Base-by-base conservation (phyloP, 208 protist genomes). In the Trypanosoma platydactyli region DNA sequence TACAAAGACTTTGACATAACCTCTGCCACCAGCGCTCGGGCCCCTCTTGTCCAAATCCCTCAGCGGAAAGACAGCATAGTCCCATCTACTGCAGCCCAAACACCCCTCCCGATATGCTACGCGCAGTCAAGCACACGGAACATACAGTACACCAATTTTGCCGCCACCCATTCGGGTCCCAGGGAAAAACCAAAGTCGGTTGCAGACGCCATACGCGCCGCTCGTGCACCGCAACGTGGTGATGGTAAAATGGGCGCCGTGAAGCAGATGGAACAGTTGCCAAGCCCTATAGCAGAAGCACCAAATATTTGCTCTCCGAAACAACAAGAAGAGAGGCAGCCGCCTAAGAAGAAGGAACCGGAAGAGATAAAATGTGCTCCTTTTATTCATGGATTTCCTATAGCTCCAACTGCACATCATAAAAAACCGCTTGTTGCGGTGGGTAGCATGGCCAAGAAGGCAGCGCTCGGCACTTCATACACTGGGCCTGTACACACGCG, bases 101-200 rank as follows among this genome's bases (percentile, higher is more conserved):
- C 29, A 49, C 12, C n/a, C 25, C 35, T 38, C 40, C 29, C 56
- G 41, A 6, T 48, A 6, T 13, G 25, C 12, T 40, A 64, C 35
- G 57, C 51, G 11, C 56, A 63, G 29, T 33, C 57, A 16, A 30
- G 46, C n/a, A 44, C 41, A n/a, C 16, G 54, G n/a, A 53, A 45
- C 35, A 71, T 75, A 56, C 74, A 71, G 46, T 80, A 71, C 64
- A 63, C 27, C 22, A 80, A 80, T 50, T 73, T 80, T 57, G 33
- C 55, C 29, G 24, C 55, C 15, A 16, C 60, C 20, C 20, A 53
- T 22, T 50, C 24, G 48, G 48, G 7, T 15, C n/a, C 48, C 9
- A 15, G 20, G 48, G 27, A 3, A 29, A 73, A 73, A 59, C 68
- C 60, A 11, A 67, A 54, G 20, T 49, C 68, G 1, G 68, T 85